These are phyloP conservation scores for Alternaria alternata DNA, from an alignment of 2,329 filamentous ascomycete genomes.

Conservation along the genomic window DNA sequence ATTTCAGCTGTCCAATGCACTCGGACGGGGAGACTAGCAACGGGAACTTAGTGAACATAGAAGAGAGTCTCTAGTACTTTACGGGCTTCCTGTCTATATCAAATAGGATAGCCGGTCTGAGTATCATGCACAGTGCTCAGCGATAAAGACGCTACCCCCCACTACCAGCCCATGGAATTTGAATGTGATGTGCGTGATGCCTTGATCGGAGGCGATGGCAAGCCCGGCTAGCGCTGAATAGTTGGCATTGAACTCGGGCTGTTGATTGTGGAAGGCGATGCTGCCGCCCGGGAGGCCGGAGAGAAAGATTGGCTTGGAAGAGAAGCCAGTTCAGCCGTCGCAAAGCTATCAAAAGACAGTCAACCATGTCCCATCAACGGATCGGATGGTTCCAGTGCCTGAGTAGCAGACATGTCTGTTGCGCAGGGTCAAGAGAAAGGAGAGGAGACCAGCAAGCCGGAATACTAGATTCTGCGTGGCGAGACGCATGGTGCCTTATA, in stretches of 20 bases:
- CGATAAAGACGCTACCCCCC: neutral
- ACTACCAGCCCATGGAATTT: too few species aligned
- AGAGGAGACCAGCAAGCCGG: too few species aligned
- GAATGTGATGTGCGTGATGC: too few species aligned
- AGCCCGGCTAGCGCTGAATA: fast-evolving
- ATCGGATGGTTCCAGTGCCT: neutral
- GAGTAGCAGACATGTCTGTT: neutral
- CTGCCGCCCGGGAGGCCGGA: neutral
- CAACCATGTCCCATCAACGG: neutral
- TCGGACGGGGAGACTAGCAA: neutral
- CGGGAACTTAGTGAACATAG: neutral
- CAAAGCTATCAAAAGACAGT: neutral
- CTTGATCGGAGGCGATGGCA: too few species aligned
- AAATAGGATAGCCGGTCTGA: neutral
- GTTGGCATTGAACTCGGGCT: neutral
- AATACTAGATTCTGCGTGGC: too few species aligned
- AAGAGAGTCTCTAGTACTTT: neutral
- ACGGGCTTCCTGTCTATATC: neutral
- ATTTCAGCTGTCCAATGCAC: neutral
- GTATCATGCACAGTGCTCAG: neutral
- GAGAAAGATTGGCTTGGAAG: neutral
- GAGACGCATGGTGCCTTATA: too few species aligned
- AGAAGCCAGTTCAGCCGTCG: neutral
- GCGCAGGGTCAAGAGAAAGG: neutral
- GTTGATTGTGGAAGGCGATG: neutral